Conservation (phyloP, 2,329 filamentous ascomycete genomes). For the Teratosphaeria epicoccoides region DNA sequence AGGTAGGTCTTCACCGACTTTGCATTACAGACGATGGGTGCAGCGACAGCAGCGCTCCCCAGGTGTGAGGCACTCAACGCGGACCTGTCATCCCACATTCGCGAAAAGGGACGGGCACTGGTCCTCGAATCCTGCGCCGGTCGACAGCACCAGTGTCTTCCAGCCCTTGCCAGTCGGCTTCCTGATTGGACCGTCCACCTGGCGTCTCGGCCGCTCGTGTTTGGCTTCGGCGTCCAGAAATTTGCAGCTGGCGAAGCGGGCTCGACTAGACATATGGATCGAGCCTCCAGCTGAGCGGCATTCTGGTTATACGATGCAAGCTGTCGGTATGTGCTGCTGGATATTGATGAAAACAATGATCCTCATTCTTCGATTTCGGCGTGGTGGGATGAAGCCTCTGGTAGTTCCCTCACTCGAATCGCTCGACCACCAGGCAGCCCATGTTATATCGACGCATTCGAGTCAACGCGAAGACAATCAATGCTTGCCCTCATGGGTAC, state of each 20-base stretch:
- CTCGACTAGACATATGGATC: slow-evolving; percentile 19
- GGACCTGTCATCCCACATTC: slow-evolving; percentile 5
- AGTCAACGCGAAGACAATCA: slow-evolving; percentile 14
- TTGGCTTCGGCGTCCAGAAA: slow-evolving; percentile 10
- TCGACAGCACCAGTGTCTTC: slow-evolving; percentile 14
- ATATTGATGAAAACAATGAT: slow-evolving; percentile 3
- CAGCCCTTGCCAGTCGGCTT: slow-evolving; percentile 13
- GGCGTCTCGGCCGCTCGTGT: slow-evolving; percentile 18
- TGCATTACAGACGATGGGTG: slow-evolving; percentile 17
- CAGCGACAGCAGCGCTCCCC: slow-evolving; percentile 9
- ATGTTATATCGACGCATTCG: slow-evolving; percentile 17
- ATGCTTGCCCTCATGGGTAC: slow-evolving; percentile 15
- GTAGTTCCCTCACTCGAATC: slow-evolving; percentile 13
- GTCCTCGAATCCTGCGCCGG: slow-evolving; percentile 21
- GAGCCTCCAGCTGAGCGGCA: slow-evolving; percentile 18
- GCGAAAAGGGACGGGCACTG: slow-evolving; percentile 17
- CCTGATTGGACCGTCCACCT: slow-evolving; percentile 22
- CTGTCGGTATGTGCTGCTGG: slow-evolving; percentile 13
- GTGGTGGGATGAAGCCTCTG: slow-evolving; percentile 19
- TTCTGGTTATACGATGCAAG: slow-evolving; percentile 17
- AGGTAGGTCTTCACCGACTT: slow-evolving; percentile 21
- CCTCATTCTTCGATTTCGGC: slow-evolving; percentile 8
- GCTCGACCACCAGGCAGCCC: slow-evolving; percentile 20
- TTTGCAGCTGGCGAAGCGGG: slow-evolving; percentile 17
- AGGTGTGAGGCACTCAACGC: slow-evolving; percentile 1